phyloP scores from a whole-genome alignment of 2,329 filamentous ascomycete species.

The Metarhizium guizhouense region DNA sequence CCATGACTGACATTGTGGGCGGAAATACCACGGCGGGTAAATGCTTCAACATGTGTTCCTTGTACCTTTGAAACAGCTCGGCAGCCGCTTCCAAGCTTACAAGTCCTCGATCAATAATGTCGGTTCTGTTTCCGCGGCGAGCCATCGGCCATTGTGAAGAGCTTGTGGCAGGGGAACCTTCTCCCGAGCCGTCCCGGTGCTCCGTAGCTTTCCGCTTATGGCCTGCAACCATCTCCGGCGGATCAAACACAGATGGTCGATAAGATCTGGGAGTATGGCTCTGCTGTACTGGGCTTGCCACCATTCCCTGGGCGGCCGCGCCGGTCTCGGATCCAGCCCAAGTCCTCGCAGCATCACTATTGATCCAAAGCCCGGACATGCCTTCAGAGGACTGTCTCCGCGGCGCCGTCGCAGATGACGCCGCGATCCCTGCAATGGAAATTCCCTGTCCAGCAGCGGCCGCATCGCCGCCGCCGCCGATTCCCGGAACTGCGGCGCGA shows the following conservation, averaged over 20 bases:
- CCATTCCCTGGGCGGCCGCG: background rate
- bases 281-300: background rate
- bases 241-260: slow-evolving; percentile 1
- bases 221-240: slow-evolving; percentile 10
- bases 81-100: slow-evolving; percentile 46
- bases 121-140: slow-evolving; percentile 16
- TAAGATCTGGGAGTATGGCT: background rate
- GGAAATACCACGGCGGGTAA: slow-evolving; percentile 56
- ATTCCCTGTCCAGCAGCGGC: background rate
- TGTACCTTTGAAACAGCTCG: slow-evolving; percentile 50
- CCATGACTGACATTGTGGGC: slow-evolving; percentile 39
- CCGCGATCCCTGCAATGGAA: background rate
- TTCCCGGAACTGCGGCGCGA: slow-evolving; percentile 13
- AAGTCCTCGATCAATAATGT: slow-evolving; percentile 51
- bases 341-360: background rate
- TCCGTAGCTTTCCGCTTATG: slow-evolving; percentile 24
- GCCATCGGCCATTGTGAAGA: slow-evolving; percentile 1
- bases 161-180: background rate
- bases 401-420: background rate
- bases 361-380: background rate
- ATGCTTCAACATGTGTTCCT: slow-evolving; percentile 49
- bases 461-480: background rate
- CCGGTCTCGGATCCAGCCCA: background rate
- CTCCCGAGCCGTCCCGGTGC: slow-evolving; percentile 8
- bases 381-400: background rate